Evolutionary conservation across 331 rosid genomes (phyloP), one percentile per base, ranked within the genome.

Genomic region (Phaseolus coccineus): DNA sequence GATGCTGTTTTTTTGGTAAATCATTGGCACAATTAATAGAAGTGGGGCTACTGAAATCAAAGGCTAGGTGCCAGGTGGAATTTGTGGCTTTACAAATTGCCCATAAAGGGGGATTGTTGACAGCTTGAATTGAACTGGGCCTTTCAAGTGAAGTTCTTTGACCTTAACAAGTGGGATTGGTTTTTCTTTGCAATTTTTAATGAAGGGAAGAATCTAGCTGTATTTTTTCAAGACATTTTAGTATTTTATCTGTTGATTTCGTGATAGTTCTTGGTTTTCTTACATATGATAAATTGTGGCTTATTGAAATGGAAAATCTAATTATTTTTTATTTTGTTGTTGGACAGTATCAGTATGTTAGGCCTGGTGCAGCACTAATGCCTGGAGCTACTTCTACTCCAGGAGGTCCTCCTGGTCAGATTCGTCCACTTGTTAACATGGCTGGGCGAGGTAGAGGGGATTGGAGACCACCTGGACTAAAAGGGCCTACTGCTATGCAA

Each of bases 401-500:
- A 25, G 99, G 90, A 85, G 98, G 87, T 73, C 88, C 87, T 59
- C 88, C 94, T 74, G 92, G 91, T 86, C 99, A 85, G 87, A 87
- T 88, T 89, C 99, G 98, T 79, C 98, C 99, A 1, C 91, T 68
- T 51, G 84, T 77, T 56, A 90, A 83, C 89, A 73, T 91, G 89
- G 75, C 84, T 84, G 99, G 99, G 83, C 94, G 98, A 77, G 99
- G 97, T 64, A 88, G 99, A 84, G 98, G 98, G 84, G 99, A 96
- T 55, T 96, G 99, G 99, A 92, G 98, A 89, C 97, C 99, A 51
- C 28, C 85, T 67, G 98, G 93, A 82, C 52, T 88, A n/a, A 96
- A 93, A 86, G 91, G 85, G 50, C 81, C 69, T 64, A 40, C 84
- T 77, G 85, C 84, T 16, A 77, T 84, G 89, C 98, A 91, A 80